Evolutionary conservation across 768 basidiomycete genomes (phyloP).

Genomic region (Obba rivulosa): DNA sequence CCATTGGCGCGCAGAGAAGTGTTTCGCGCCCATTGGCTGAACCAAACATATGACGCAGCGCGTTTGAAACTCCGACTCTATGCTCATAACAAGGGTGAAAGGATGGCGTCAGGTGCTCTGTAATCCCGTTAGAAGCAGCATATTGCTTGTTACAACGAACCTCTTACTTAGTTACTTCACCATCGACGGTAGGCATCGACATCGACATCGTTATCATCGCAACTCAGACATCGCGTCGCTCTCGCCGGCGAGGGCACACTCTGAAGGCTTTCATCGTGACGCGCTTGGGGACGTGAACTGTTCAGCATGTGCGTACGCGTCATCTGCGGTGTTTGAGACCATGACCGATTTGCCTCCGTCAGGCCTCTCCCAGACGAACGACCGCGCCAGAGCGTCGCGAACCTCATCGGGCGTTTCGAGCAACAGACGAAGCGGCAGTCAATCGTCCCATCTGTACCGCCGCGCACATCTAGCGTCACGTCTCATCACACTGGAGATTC

Average conservation of each 20-base stretch:
- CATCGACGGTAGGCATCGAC: constrained; percentile 2
- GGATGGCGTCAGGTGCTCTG: too few relatives aligned
- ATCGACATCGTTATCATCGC: neutral
- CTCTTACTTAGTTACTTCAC: neutral
- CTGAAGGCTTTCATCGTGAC: too few relatives aligned
- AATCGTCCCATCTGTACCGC: constrained; percentile 28
- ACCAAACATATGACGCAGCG: too few relatives aligned
- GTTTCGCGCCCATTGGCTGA: too few relatives aligned
- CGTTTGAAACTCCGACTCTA: too few relatives aligned
- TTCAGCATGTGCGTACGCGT: constrained; percentile 2
- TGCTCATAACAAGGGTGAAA: too few relatives aligned
- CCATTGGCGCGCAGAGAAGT: too few relatives aligned
- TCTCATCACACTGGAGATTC: constrained; percentile 64
- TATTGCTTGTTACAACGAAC: too few relatives aligned
- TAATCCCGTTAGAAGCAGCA: too few relatives aligned
- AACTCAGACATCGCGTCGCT: constrained; percentile 1
- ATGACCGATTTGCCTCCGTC: neutral
- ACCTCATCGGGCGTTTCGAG: constrained; percentile 87
- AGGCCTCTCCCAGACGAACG: constrained; percentile 89
- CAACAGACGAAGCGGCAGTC: constrained; percentile 69
- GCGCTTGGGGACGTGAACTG: too few relatives aligned
- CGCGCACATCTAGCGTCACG: constrained; percentile 62
- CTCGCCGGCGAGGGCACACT: constrained; percentile 20
- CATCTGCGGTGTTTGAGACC: constrained; percentile 14
- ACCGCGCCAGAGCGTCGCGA: constrained; percentile 82